phyloP scores from a whole-genome alignment of 495 filamentous ascomycete species.

The Zalerion maritima region DNA sequence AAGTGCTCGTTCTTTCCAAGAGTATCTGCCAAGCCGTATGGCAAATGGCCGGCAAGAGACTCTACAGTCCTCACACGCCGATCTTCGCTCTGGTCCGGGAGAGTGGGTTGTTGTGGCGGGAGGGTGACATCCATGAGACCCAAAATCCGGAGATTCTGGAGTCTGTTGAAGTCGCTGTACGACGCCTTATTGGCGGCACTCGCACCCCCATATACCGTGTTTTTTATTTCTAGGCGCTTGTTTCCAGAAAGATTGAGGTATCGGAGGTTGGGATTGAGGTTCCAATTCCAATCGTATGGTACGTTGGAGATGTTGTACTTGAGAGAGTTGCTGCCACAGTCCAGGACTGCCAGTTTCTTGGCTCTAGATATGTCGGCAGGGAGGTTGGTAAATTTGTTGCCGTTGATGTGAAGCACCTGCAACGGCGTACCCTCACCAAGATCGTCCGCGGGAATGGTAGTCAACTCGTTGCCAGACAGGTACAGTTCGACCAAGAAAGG shows the following conservation, averaged over 20 bases:
- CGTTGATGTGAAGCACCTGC: constrained; percentile 87
- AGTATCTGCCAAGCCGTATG: constrained; percentile 97
- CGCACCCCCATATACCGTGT: constrained; percentile 35
- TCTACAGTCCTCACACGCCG: constrained; percentile 91
- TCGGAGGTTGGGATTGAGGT: constrained; percentile 85
- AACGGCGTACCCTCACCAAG: constrained; percentile 75
- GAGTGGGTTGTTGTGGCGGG: constrained; percentile 65
- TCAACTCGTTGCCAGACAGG: constrained; percentile 88
- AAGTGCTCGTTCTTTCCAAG: constrained; percentile 85
- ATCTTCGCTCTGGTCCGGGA: constrained; percentile 91
- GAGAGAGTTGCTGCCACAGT: constrained; percentile 89
- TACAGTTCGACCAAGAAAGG: constrained; percentile 80
- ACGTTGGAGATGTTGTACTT: constrained; percentile 99
- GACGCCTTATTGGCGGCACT: constrained; percentile 45
- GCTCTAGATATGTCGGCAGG: constrained; percentile 93
- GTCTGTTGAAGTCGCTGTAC: constrained; percentile 78
- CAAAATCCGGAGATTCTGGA: constrained; percentile 74
- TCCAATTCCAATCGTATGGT: constrained; percentile 99
- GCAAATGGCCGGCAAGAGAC: constrained; percentile 69
- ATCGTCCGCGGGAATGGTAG: constrained; percentile 83
- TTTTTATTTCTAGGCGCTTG: constrained; percentile 94
- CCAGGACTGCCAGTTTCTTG: constrained; percentile 73
- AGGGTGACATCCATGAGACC: constrained; percentile 98
- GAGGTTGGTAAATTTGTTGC: constrained; percentile 92
- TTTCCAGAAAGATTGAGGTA: constrained; percentile 97